A percentile compares a stretch with the other conserved stretches of the same genome.
These are phyloP conservation scores for Malassezia vespertilionis DNA, from an alignment of 1,284 basidiomycete species.

Conservation along the genomic window DNA sequence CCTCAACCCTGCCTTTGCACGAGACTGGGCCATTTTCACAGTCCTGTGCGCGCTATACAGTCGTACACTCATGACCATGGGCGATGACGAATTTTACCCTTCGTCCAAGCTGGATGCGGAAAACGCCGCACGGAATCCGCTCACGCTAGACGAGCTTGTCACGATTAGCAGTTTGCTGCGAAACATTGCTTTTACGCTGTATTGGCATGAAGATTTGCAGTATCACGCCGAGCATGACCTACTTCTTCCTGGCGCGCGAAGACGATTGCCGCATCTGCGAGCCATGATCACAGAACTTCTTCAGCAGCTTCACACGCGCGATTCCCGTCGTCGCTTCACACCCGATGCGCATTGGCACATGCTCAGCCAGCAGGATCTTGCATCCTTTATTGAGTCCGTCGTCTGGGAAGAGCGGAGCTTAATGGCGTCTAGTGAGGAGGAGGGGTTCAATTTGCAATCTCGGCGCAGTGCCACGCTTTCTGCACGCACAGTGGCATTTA, in stretches of 20 bases:
- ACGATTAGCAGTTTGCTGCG: slow-evolving; percentile 60
- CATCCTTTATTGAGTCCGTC: slow-evolving; percentile 80
- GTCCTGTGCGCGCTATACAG: slow-evolving; percentile 73
- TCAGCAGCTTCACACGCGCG: slow-evolving; percentile 40
- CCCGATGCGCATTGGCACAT: slow-evolving; percentile 71
- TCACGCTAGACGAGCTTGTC: slow-evolving; percentile 71
- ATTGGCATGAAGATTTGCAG: slow-evolving; percentile 56
- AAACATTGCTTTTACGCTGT: slow-evolving; percentile 68
- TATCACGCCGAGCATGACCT: slow-evolving; percentile 7
- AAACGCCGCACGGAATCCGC: slow-evolving; percentile 45
- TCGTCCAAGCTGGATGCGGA: background rate
- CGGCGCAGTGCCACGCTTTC: slow-evolving; percentile 12
- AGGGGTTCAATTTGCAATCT: slow-evolving; percentile 2
- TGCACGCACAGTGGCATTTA: slow-evolving; percentile 60
- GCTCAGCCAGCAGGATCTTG: slow-evolving; percentile 58
- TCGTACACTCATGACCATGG: slow-evolving; percentile 76
- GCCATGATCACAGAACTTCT: slow-evolving; percentile 29
- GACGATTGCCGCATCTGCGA: too few relatives aligned
- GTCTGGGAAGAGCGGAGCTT: slow-evolving; percentile 50
- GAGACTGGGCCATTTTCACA: slow-evolving; percentile 56
- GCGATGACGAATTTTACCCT: slow-evolving; percentile 91
- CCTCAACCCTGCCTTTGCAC: background rate
- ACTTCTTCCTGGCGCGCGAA: slow-evolving; percentile 3
- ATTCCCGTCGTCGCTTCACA: slow-evolving; percentile 26
- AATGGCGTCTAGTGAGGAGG: slow-evolving; percentile 4